Base-by-base conservation (phyloP, 768 basidiomycete genomes). In the Sporobolomyces phaffii region DNA sequence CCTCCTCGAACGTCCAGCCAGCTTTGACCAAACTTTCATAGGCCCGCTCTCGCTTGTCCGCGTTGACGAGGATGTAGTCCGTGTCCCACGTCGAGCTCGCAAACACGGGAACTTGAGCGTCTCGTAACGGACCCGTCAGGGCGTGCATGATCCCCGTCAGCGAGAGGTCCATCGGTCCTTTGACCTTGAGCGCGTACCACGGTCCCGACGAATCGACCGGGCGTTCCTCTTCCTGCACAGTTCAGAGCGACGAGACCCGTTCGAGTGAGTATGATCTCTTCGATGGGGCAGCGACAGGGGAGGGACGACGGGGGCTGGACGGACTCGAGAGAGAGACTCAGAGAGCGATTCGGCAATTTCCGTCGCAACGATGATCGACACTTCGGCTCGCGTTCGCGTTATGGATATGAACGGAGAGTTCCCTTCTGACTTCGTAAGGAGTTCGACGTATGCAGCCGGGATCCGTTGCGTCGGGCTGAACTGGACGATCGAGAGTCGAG, bases 1-100 rank as follows among this genome's bases (percentile, higher is more conserved):
- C n/a, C n/a, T n/a, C n/a, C n/a, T 34, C 31, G 31, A 69, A 72
- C 22, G n/a, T 36, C 72, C 72, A 73, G 1, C 72, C 69, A 6
- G 66, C 66, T 3, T 22, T 13, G 5, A 8, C 24, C 26, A 73
- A 53, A 6, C 41, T 61, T 7, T 43, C 7, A 20, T 28, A 22
- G 13, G 69, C 66, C 34, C 31, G 29, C 14, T 53, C 62, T 34
- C 38, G 15, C 28, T 66, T 51, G 38, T 49, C 52, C 60, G 44
- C 57, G 20, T 64, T 54, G 53, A 69, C 53, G 29, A 73, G 60
- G 14, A 73, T 62, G 40, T 71, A 71, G 51, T 73, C 72, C 8
- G 72, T 73, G 31, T 68, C 51, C 54, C 44, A 69, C n/a, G 72
- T 73, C 2, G 64, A 66, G 24, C 57, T 53, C 11, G 70, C 72